Base-by-base conservation (phyloP, 371 early-diverging fungal genomes). In the Vairimorpha necatrix region DNA sequence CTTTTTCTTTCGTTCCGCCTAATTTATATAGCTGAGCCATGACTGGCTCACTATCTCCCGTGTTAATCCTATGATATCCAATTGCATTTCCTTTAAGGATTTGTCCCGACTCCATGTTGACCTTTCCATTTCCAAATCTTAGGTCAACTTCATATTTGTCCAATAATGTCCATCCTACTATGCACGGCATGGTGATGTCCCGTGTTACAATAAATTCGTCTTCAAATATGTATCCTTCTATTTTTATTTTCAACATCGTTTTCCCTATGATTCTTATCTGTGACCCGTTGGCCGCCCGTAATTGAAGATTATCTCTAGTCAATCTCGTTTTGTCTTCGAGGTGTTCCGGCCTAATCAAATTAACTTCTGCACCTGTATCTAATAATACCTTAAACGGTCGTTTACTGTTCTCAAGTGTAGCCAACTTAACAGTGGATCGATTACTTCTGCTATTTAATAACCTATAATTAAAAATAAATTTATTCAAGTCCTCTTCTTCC, bases 301-400 rank as follows among this genome's bases (percentile, higher is more conserved):
- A 20, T 11, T 38, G 7, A 22, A 20, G 3, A 2, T 6, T 13
- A 14, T 30, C 39, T 63, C 9, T 38, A 36, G 30, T 9, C 20
- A n/a, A 13, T 20, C 20, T n/a, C 22, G 3, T 11, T 11, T 20
- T 3, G 9, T 34, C 4, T 2, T 36, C n/a, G n/a, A 63, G 22
- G 11, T 7, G 22, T 7, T 63, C 33, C 39, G 39, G 63, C 22
- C 63, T 63, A 22, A 63, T 63, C 36, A 63, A 20, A 34, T 63
- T 63, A 9, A 63, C 63, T 4, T 63, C 63, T 4, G 63, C 63
- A 3, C 63, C 63, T 30, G 38, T 26, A 42, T 63, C 63, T 63
- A 63, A 6, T 34, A 63, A 36, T 38, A 18, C 18, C 9, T 36
- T 36, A 63, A 63, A 20, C n/a, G n/a, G n/a, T n/a, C n/a, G 18